Conservation (phyloP, 2,329 filamentous ascomycete genomes). For the Cercospora sp. region DNA sequence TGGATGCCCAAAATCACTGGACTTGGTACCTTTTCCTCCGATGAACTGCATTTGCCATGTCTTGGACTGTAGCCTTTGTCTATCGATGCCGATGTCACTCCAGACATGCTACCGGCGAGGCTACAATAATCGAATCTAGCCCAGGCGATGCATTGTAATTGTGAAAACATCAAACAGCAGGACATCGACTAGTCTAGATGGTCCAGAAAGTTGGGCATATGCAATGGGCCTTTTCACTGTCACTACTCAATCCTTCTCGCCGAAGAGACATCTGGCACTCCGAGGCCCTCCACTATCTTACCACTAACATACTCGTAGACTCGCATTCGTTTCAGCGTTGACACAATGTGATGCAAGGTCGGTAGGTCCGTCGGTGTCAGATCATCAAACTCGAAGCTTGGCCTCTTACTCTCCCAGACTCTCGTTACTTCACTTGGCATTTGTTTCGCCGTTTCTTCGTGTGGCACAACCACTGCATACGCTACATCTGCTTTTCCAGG, state of each 20-base stretch:
- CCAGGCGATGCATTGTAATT: neutral
- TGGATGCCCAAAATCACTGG: neutral
- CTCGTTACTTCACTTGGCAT: neutral
- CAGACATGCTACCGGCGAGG: neutral
- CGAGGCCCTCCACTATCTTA: constrained; percentile 6
- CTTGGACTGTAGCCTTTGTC: neutral
- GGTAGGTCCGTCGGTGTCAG: neutral
- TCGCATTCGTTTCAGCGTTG: neutral
- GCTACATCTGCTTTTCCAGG: neutral
- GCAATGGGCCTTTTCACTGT: neutral
- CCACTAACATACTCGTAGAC: neutral
- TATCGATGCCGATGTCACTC: no score
- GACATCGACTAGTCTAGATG: neutral
- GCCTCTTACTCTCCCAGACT: neutral
- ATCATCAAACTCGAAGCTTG: neutral
- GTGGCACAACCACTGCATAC: constrained; percentile 3
- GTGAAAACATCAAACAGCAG: neutral
- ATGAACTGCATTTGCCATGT: no score
- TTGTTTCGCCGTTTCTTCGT: neutral
- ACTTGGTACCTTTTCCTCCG: neutral
- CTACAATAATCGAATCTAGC: neutral
- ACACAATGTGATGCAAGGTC: neutral
- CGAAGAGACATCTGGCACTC: neutral
- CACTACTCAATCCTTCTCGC: neutral
- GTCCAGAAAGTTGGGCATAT: neutral